Conservation (phyloP, 768 basidiomycete species). For the Podaxis pistillaris region DNA sequence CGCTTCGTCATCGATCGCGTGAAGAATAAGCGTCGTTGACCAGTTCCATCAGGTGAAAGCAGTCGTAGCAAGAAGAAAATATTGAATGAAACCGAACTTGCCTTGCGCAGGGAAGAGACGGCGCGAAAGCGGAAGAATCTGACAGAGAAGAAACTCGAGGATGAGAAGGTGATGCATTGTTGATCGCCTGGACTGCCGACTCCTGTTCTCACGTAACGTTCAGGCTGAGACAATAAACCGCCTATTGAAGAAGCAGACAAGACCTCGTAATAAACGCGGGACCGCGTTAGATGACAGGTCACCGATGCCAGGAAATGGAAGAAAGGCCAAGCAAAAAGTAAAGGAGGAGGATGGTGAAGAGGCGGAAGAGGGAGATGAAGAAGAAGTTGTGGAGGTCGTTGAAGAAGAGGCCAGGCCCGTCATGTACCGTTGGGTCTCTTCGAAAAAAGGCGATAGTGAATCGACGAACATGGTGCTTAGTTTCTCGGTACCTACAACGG, state of each 20-base stretch:
- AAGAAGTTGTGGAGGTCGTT: constrained; percentile 30
- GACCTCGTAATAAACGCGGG: constrained; percentile 61
- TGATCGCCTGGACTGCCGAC: neutral
- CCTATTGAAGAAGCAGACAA: constrained; percentile 80
- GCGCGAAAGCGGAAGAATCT: constrained; percentile 80
- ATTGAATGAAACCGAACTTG: constrained; percentile 70
- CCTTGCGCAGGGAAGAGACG: constrained; percentile 74
- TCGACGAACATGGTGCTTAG: constrained; percentile 10
- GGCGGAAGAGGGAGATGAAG: constrained; percentile 34
- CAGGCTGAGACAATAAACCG: constrained; percentile 89
- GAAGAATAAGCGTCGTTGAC: neutral
- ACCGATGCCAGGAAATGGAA: constrained; percentile 27
- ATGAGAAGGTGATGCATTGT: constrained; percentile 63
- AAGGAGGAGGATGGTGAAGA: constrained; percentile 38
- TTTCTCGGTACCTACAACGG: constrained; percentile 14
- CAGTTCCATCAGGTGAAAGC: constrained; percentile 22
- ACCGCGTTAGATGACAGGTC: constrained; percentile 48
- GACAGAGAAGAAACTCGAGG: constrained; percentile 80
- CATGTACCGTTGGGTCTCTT: constrained; percentile 76
- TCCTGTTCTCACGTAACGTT: neutral
- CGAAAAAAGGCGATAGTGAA: constrained; percentile 29
- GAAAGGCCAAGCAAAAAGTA: constrained; percentile 37
- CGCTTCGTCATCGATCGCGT: constrained; percentile 2
- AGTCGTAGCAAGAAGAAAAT: constrained; percentile 57
- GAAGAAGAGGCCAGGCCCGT: constrained; percentile 38